These are phyloP conservation scores for Berkeleyomyces basicola DNA, from an alignment of 2,329 filamentous ascomycete genomes.

Conservation along the genomic window DNA sequence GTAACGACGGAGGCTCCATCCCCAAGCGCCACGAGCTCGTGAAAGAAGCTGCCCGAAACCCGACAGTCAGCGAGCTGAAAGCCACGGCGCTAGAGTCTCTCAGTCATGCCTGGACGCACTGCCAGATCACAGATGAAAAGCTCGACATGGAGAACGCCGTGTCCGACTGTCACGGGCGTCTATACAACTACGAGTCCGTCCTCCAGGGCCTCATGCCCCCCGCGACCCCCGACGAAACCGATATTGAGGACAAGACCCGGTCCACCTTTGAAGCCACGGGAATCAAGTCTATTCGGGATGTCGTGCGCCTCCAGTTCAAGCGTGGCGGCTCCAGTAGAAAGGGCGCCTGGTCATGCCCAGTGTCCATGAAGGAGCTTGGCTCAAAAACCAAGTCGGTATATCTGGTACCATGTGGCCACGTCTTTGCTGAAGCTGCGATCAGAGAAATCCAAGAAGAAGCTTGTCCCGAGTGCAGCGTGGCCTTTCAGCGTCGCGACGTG, in stretches of 20 bases:
- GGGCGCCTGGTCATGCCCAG: constrained; percentile 55
- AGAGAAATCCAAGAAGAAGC: constrained; percentile 53
- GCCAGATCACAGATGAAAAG: constrained; percentile 65
- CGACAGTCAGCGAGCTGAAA: constrained; percentile 74
- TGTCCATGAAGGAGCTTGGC: constrained; percentile 75
- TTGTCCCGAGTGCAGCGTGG: constrained; percentile 57
- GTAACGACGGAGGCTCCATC: constrained; percentile 94
- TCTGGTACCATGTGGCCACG: constrained; percentile 86
- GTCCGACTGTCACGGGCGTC: constrained; percentile 64
- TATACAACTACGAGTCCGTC: constrained; percentile 92
- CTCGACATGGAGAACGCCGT: constrained; percentile 58
- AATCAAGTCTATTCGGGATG: constrained; percentile 71
- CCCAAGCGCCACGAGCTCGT: constrained; percentile 92
- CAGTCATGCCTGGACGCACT: constrained; percentile 71
- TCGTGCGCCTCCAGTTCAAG: constrained; percentile 72
- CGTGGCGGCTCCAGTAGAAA: constrained; percentile 22
- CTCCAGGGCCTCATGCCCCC: constrained; percentile 42
- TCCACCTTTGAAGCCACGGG: constrained; percentile 30
- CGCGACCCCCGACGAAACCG: constrained; percentile 30
- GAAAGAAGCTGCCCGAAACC: constrained; percentile 72
- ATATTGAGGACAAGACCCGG: constrained; percentile 25
- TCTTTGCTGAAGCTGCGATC: constrained; percentile 74
- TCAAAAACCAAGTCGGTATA: constrained; percentile 69
- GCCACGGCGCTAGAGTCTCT: constrained; percentile 73
- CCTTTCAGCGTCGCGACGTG: constrained; percentile 57